Conservation (phyloP, 495 filamentous ascomycete genomes). For the Aspergillus bertholletiae region DNA sequence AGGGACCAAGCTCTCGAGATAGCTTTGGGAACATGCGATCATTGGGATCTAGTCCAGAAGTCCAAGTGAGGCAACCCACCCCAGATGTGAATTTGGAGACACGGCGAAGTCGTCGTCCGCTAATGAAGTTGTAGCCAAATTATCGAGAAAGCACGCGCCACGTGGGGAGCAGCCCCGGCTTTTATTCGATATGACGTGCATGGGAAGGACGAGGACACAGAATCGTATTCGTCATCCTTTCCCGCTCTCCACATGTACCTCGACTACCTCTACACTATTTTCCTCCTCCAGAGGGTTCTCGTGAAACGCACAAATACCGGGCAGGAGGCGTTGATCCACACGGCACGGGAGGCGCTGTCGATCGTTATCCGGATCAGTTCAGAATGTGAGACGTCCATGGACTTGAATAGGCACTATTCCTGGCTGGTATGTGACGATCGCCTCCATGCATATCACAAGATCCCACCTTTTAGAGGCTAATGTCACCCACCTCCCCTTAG, state of each 20-base stretch:
- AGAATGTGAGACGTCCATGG: slow-evolving; percentile 43
- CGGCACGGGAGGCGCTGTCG: slow-evolving; percentile 50
- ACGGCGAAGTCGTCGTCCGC: not conserved
- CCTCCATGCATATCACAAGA: not conserved
- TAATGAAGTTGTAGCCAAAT: slow-evolving; percentile 25
- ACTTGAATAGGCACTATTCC: slow-evolving; percentile 49
- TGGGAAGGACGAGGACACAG: slow-evolving; percentile 25
- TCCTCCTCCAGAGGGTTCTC: slow-evolving; percentile 55
- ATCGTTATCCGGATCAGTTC: slow-evolving; percentile 44
- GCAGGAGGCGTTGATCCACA: slow-evolving; percentile 47
- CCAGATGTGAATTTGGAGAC: not conserved
- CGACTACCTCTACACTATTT: slow-evolving; percentile 54
- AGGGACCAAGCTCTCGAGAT: slow-evolving; percentile 59
- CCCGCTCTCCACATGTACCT: slow-evolving; percentile 40
- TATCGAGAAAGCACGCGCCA: slow-evolving; percentile 25
- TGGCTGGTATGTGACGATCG: slow-evolving; percentile 51
- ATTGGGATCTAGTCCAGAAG: slow-evolving; percentile 39
- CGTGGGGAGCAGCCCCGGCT: slow-evolving; percentile 31
- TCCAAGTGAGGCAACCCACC: slow-evolving; percentile 36
- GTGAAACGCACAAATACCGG: slow-evolving; percentile 48
- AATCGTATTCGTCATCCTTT: slow-evolving; percentile 21
- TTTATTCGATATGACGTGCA: slow-evolving; percentile 34
- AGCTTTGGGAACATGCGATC: slow-evolving; percentile 43
- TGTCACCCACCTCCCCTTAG: no score
- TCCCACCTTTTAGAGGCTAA: no score